A percentile compares a stretch with the other conserved stretches of the same genome.
These are phyloP conservation scores for Podospora pseudocomata DNA, from an alignment of 495 filamentous ascomycete genomes.

Conservation along the genomic window DNA sequence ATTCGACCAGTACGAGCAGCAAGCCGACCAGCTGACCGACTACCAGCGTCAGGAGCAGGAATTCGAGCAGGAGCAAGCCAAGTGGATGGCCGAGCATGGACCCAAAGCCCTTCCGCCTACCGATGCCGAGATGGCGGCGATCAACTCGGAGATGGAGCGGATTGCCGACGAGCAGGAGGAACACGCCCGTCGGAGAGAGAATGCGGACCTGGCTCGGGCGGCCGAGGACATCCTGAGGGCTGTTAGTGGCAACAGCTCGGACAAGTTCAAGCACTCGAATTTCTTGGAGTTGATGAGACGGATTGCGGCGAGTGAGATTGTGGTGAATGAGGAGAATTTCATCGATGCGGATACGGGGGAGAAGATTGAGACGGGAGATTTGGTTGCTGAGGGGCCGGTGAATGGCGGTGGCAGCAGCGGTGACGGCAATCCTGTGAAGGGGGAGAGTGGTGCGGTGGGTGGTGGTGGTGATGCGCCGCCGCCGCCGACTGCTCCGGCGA, in stretches of 20 bases:
- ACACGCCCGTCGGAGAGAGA: constrained; percentile 9
- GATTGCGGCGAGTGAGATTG: constrained; percentile 38
- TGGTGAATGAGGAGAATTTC: constrained; percentile 38
- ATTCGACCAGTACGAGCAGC: constrained; percentile 27
- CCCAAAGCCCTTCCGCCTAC: constrained; percentile 19
- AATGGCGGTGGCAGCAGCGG: no score
- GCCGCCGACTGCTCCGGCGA: not conserved
- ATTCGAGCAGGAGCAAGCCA: constrained; percentile 23
- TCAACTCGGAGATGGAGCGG: constrained; percentile 18
- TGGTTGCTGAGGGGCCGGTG: not conserved
- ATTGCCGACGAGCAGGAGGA: constrained; percentile 22
- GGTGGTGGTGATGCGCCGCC: no score
- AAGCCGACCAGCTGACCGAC: constrained; percentile 24
- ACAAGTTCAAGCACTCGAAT: constrained; percentile 44
- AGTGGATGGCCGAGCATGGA: constrained; percentile 35
- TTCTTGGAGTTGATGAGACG: constrained; percentile 45
- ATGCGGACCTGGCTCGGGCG: constrained; percentile 37
- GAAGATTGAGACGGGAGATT: constrained; percentile 9
- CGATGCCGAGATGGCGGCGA: constrained; percentile 22
- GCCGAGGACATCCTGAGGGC: constrained; percentile 40
- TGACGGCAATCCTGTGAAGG: not conserved
- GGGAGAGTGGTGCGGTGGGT: not conserved
- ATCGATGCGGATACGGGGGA: constrained; percentile 34
- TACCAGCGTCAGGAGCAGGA: constrained; percentile 20
- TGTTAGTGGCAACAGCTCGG: constrained; percentile 35